Base-by-base conservation (phyloP, 805 yeast species). In the Dipodascus geniculatus region DNA sequence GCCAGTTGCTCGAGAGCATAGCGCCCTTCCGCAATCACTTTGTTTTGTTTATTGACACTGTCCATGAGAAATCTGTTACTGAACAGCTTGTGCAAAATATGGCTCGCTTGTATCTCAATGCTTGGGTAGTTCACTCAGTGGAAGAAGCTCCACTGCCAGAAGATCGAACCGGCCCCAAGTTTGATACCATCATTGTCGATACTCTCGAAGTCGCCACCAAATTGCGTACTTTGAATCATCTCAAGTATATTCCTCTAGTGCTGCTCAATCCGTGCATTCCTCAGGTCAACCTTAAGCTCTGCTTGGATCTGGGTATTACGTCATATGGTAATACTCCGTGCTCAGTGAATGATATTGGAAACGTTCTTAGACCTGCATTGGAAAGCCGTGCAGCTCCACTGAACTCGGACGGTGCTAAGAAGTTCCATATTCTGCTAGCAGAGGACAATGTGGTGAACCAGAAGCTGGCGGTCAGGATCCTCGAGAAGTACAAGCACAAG, bases 261-360 rank as follows among this genome's bases (percentile, higher is more conserved):
- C 72, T 87, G 53, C 71, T 87, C 58, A 87, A 82, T 60, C 88
- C 85, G 47, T 79, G 84, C 52, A 78, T 84, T 42, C 88, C 93
- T 2, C 81, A 81, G 50, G 77, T 87, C 61, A 86, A 84, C 62
- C 82, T 87, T 82, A 80, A 87, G 67, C 76, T 82, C 48, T 88
- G 96, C 66, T 74, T 87, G 42, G 95, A 88, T 65, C 72, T 87
- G 57, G 96, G 95, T 61, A 87, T 87, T 53, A 83, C 91, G 9
- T 83, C 93, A 0, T 87, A 85, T 65, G 96, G 96, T 49, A 87
- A 86, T 65, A 85, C 93, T 1, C 96, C 96, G 22, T 87, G 95
- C 64, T 79, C 90, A 0, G 78, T 83, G 9, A 79, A 83, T 51
- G 96, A 88, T 62, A 73, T 87, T 59, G 95, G 93, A 2, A 83